Evolutionary conservation across 2,329 filamentous ascomycete species (phyloP).

Genomic region (Xylaria sp.): DNA sequence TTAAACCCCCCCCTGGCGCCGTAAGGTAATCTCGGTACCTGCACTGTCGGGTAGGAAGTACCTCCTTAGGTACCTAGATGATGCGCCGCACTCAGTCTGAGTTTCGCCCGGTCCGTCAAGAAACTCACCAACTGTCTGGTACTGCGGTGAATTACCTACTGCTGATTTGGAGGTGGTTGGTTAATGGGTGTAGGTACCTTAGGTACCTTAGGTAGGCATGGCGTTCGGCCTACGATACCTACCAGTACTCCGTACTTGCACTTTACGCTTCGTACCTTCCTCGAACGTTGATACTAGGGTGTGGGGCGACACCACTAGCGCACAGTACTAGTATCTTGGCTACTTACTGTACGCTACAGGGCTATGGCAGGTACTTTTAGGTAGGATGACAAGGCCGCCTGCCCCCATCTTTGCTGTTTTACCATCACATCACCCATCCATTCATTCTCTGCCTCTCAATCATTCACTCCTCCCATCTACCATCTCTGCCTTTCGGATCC

Average conservation of each 20-base stretch:
- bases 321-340: not conserved
- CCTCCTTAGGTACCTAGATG: too few relatives aligned
- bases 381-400: slow-evolving; percentile 19
- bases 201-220: not conserved
- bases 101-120: too few relatives aligned
- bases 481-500: slow-evolving; percentile 13
- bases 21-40: not conserved
- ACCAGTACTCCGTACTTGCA: too few relatives aligned
- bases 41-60: too few relatives aligned
- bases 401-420: slow-evolving; percentile 18
- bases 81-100: too few relatives aligned
- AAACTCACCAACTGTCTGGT: too few relatives aligned
- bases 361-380: not conserved
- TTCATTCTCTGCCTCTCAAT: not conserved
- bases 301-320: not conserved
- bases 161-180: too few relatives aligned
- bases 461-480: not conserved
- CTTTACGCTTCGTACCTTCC: not conserved
- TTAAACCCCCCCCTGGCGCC: too few relatives aligned
- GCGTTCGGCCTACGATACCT: too few relatives aligned
- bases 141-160: too few relatives aligned
- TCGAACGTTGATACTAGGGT: not conserved
- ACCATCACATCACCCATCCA: not conserved
- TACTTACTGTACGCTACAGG: not conserved
- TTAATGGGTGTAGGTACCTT: not conserved